Evolutionary conservation across 495 filamentous ascomycete genomes (phyloP), one percentile per base, ranked within the genome.

Genomic region (Monascus purpureus): DNA sequence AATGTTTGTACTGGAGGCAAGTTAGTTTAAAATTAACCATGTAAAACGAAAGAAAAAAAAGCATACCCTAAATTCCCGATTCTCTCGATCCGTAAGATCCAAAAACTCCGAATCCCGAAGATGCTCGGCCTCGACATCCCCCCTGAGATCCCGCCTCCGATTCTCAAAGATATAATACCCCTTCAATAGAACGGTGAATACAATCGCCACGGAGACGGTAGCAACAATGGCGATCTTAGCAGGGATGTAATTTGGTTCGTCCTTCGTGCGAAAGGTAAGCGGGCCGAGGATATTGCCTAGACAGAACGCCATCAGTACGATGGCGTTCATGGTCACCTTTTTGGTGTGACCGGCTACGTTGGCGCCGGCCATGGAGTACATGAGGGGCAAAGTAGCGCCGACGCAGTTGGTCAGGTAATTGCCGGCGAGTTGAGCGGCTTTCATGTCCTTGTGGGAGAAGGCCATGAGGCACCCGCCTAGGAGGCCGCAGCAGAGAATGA

Each of bases 331-430:
- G 0, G 73, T 74, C 0, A 72, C 75, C 47, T 77, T 77, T 51
- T 77, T 77, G 4, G 74, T 76, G 46, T 73, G 77, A 19, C 72
- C 72, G 2, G 70, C 67, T 1, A 76, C 61, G 31, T 77, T 77
- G 19, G 57, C 63, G 0, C 59, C 55, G 16, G 74, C 66, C 7
- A 75, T 47, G 3, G 63, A 60, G 35, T 45, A 31, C 31, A 48
- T 37, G 13, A 38, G 13, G 6, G 32, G 29, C 4, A 28, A 29
- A 0, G 29, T 20, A 6, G 32, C 8, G 8, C 35, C 28, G 13
- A 32, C 35, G 0, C 33, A 32, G 2, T 29, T 32, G 2, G 36
- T 37, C 8, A 41, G 18, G 25, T 31, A 39, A 14, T 35, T 28
- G 3, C 30, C 40, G 11, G 30, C 28, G n/a, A 43, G 36, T 8